A percentile compares a stretch with the other conserved stretches of the same genome.
Conservation (phyloP, 805 yeast species). For the Pichia gijzeniarum region DNA sequence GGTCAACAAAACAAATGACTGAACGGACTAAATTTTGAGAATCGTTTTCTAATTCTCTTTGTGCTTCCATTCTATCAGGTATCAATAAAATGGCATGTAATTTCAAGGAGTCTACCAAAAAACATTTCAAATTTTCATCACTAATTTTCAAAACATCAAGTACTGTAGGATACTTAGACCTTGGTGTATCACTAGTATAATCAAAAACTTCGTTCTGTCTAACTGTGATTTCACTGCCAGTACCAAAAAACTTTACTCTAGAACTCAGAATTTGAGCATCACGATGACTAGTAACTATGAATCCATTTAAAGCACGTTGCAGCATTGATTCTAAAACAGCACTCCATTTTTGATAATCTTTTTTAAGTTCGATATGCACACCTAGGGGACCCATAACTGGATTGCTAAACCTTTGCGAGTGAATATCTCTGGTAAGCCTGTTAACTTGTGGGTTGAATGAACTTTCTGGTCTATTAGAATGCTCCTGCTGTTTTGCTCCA, state of each 20-base stretch:
- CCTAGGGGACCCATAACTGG: slow-evolving; percentile 84
- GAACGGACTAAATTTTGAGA: slow-evolving; percentile 23
- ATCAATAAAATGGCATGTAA: slow-evolving; percentile 57
- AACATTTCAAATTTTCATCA: slow-evolving; percentile 47
- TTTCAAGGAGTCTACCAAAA: slow-evolving; percentile 55
- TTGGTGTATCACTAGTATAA: slow-evolving; percentile 41
- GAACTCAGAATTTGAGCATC: slow-evolving; percentile 46
- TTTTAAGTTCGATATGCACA: slow-evolving; percentile 46
- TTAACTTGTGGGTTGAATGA: slow-evolving; percentile 48
- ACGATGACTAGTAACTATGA: slow-evolving; percentile 53
- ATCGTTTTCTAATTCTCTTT: slow-evolving; percentile 31
- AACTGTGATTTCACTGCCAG: slow-evolving; percentile 38
- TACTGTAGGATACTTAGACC: slow-evolving; percentile 37
- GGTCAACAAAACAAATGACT: slow-evolving; percentile 23
- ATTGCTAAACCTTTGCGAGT: slow-evolving; percentile 33
- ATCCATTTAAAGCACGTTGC: slow-evolving; percentile 46
- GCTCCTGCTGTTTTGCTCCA: slow-evolving; percentile 7
- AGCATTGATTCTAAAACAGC: slow-evolving; percentile 53
- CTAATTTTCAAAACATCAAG: slow-evolving; percentile 55
- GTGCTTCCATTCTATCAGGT: slow-evolving; percentile 46
- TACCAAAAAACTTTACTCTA: slow-evolving; percentile 28
- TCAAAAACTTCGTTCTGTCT: slow-evolving; percentile 54
- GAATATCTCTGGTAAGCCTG: slow-evolving; percentile 36
- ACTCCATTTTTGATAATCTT: slow-evolving; percentile 49
- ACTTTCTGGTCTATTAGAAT: slow-evolving; percentile 24